Evolutionary conservation across 2,329 filamentous ascomycete genomes (phyloP).

Genomic region (Xylariaceae sp.): DNA sequence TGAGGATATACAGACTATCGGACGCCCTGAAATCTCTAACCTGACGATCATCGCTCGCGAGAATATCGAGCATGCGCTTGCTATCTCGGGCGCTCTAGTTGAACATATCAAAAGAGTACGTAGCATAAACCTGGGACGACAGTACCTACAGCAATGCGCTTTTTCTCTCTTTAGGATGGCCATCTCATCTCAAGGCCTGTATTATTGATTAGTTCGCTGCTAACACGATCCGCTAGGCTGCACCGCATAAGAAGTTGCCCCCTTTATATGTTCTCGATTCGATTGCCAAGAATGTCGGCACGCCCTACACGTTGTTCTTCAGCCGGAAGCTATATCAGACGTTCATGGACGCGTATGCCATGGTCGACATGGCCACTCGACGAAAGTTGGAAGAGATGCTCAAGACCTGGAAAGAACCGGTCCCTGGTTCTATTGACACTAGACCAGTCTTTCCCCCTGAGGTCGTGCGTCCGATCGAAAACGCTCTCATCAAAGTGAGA

Average conservation of each 20-base stretch:
- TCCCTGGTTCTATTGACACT: slow-evolving; percentile 88
- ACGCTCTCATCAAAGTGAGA: slow-evolving; percentile 78
- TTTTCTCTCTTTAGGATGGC: background rate
- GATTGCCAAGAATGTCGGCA: slow-evolving; percentile 97
- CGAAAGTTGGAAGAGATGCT: slow-evolving; percentile 96
- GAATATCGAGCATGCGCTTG: slow-evolving; percentile 90
- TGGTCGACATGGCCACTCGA: slow-evolving; percentile 76
- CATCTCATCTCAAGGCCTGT: background rate
- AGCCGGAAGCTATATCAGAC: slow-evolving; percentile 86
- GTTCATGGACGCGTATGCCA: slow-evolving; percentile 93
- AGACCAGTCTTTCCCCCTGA: slow-evolving; percentile 86
- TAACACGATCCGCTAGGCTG: slow-evolving; percentile 58
- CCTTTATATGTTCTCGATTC: slow-evolving; percentile 98
- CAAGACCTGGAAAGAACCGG: slow-evolving; percentile 95
- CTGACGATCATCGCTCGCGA: slow-evolving; percentile 96
- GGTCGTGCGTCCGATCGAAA: slow-evolving; percentile 85
- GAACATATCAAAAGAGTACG: slow-evolving; percentile 94
- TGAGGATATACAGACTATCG: slow-evolving; percentile 85
- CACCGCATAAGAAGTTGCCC: slow-evolving; percentile 83
- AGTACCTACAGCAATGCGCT: background rate
- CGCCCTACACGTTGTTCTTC: slow-evolving; percentile 93
- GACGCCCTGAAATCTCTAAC: slow-evolving; percentile 93
- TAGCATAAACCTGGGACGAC: slow-evolving; percentile 24
- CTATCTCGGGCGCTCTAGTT: slow-evolving; percentile 84
- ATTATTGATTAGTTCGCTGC: slow-evolving; percentile 25